A percentile compares a stretch with the other conserved stretches of the same genome.
Evolutionary conservation across 2,329 filamentous ascomycete species (phyloP).

Genomic region (Coniochaeta sp.): DNA sequence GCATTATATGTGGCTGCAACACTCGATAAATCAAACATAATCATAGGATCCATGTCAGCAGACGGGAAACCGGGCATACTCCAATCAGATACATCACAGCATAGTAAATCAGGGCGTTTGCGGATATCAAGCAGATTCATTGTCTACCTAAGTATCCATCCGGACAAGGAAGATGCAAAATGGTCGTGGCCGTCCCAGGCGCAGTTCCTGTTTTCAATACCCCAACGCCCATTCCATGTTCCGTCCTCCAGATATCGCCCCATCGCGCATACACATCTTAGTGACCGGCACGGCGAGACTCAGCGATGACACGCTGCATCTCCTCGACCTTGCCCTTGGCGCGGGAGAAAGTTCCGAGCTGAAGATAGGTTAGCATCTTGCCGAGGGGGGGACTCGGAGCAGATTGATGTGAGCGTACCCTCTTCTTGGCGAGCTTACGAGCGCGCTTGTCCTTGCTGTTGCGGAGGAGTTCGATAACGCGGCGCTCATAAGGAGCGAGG

Average conservation of each 20-base stretch:
- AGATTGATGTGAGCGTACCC: conserved; percentile 56
- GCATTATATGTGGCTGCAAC: too few relatives aligned
- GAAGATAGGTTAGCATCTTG: conserved; percentile 15
- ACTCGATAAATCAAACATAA: too few relatives aligned
- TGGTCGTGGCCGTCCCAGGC: neutral
- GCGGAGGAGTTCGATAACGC: conserved; percentile 96
- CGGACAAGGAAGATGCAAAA: neutral
- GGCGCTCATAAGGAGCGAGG: conserved; percentile 93
- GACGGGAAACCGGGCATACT: neutral
- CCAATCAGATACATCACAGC: neutral
- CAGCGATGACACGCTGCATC: conserved; percentile 95
- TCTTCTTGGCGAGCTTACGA: conserved; percentile 98
- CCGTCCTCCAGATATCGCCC: neutral
- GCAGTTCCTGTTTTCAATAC: neutral
- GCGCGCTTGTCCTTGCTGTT: conserved; percentile 99
- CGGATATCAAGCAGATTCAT: neutral
- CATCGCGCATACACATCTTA: conserved; percentile 30
- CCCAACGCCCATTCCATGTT: neutral
- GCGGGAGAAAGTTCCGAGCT: conserved; percentile 98
- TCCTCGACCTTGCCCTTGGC: conserved; percentile 99
- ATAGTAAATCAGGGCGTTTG: neutral
- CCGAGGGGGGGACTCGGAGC: neutral
- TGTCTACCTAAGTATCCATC: neutral
- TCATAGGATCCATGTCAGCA: neutral
- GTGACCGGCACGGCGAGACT: conserved; percentile 67